phyloP scores from a whole-genome alignment of 495 filamentous ascomycete genomes.

The Podospora anserina region DNA sequence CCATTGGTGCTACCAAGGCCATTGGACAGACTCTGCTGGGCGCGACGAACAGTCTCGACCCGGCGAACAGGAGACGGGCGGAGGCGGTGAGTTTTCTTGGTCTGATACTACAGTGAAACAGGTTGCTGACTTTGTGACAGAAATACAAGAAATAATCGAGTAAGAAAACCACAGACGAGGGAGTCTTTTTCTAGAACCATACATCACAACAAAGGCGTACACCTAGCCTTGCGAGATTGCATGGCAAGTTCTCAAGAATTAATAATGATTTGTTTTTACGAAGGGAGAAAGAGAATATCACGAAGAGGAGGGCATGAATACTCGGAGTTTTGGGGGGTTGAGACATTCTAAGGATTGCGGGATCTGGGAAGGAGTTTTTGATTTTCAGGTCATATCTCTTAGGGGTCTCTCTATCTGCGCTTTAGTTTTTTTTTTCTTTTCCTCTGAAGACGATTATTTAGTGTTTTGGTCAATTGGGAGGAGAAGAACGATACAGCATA shows the following conservation, averaged over 20 bases:
- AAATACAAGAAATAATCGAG: slow-evolving; percentile 26
- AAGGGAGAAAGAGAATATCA: not conserved
- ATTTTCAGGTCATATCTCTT: not conserved
- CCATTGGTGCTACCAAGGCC: slow-evolving; percentile 85
- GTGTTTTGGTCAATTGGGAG: too few relatives aligned
- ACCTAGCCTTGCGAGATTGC: not conserved
- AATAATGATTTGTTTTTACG: not conserved
- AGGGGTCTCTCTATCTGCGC: not conserved
- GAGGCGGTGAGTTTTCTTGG: slow-evolving; percentile 69
- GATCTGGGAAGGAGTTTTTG: not conserved
- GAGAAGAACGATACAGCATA: too few relatives aligned
- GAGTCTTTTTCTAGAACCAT: not conserved
- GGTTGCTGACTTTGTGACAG: slow-evolving; percentile 10
- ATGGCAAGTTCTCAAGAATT: not conserved
- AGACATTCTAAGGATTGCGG: not conserved
- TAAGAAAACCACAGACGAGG: not conserved
- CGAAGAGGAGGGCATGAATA: not conserved
- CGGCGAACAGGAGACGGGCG: slow-evolving; percentile 71
- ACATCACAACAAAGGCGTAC: not conserved
- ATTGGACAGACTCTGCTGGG: slow-evolving; percentile 86
- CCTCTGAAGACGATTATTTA: too few relatives aligned
- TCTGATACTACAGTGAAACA: not conserved
- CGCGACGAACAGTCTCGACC: slow-evolving; percentile 90
- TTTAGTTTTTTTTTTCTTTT: not conserved
- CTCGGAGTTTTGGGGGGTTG: not conserved